Percentiles rank a stretch among this genome's conserved stretches.
Conservation (phyloP, 352 stramenopile species). For the Globisporangium sylvaticum region DNA sequence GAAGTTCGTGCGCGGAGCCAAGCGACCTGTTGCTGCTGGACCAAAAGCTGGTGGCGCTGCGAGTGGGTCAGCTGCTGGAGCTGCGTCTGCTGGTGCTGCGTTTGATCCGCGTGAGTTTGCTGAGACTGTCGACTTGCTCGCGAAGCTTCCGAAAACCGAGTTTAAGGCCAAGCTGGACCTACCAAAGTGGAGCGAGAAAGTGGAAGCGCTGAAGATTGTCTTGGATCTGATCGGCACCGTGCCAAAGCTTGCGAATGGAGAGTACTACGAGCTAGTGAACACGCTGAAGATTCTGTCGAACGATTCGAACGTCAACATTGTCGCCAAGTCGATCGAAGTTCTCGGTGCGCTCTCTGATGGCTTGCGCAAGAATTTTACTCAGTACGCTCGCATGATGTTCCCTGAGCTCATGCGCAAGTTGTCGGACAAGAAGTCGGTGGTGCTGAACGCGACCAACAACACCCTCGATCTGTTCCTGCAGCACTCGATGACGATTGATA, state of each 20-base stretch:
- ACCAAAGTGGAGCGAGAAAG: constrained; percentile 87
- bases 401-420: constrained; percentile 78
- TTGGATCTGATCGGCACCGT: constrained; percentile 75
- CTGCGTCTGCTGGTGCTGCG: constrained; percentile 9
- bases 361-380: constrained; percentile 76
- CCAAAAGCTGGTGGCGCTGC: constrained; percentile 5
- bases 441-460: constrained; percentile 82
- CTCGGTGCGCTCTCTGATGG: constrained; percentile 73
- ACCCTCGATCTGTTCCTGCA: constrained; percentile 76
- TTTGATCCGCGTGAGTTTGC: constrained; percentile 85
- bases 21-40: constrained; percentile 22
- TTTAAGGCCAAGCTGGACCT: constrained; percentile 72
- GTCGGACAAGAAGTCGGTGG: constrained; percentile 85
- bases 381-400: constrained; percentile 73
- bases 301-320: constrained; percentile 87
- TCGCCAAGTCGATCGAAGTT: constrained; percentile 83
- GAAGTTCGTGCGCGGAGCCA: constrained; percentile 67
- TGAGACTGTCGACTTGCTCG: constrained; percentile 79
- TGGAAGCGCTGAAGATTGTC: constrained; percentile 84
- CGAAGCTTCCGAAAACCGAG: constrained; percentile 73
- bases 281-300: constrained; percentile 77
- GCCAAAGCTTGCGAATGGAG: constrained; percentile 81
- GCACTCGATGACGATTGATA: constrained; percentile 79
- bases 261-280: constrained; percentile 85
- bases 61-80: constrained; percentile 10